A percentile compares a stretch with the other conserved stretches of the same genome.
Evolutionary conservation across 345 rosid genomes (phyloP).

Genomic region (Salix brachista): DNA sequence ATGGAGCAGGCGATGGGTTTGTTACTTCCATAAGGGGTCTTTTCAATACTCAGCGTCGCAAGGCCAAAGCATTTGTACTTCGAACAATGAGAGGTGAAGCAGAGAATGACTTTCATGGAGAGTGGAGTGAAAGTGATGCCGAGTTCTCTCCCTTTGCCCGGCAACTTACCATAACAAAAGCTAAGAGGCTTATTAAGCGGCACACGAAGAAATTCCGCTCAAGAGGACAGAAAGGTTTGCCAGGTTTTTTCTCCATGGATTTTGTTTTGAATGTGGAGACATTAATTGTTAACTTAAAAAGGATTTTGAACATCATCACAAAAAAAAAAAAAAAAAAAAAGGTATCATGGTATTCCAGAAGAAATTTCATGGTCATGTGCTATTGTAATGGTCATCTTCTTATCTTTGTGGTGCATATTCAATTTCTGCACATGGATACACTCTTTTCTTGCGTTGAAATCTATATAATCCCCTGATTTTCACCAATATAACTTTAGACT

Average conservation of each 20-base stretch:
- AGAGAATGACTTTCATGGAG: conserved; percentile 76
- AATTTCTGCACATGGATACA: no score
- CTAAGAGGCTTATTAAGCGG: conserved; percentile 74
- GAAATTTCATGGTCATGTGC: no score
- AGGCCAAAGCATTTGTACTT: conserved; percentile 85
- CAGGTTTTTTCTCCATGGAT: neutral
- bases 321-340: no score
- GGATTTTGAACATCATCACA: neutral
- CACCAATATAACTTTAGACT: neutral
- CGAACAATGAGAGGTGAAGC: conserved; percentile 97
- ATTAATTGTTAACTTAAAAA: neutral
- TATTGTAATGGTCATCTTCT: no score
- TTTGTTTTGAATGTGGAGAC: neutral
- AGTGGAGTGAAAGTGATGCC: conserved; percentile 90
- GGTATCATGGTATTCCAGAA: no score
- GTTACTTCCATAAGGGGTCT: conserved; percentile 88
- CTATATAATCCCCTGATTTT: no score
- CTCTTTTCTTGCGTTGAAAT: no score
- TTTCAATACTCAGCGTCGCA: conserved; percentile 85
- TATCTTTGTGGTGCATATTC: no score
- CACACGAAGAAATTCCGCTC: conserved; percentile 86
- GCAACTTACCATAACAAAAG: conserved; percentile 88
- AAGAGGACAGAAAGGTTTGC: conserved; percentile 71
- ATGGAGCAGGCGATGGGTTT: conserved; percentile 99
- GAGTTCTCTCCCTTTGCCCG: conserved; percentile 82